Conservation (phyloP, 1,284 basidiomycete species). For the Phylloboletellus chloephorus region DNA sequence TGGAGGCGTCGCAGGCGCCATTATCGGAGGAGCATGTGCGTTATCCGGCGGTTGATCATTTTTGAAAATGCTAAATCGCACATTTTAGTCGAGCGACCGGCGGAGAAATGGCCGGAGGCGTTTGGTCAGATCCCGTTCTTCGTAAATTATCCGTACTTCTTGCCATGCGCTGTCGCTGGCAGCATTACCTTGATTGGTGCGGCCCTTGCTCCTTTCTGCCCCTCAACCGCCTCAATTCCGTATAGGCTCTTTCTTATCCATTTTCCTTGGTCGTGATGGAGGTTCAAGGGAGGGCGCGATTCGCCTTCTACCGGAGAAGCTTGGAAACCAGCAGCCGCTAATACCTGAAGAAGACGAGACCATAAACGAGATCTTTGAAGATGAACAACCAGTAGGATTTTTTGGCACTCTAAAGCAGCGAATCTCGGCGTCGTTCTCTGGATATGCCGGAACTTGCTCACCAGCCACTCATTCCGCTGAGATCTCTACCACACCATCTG, state of each 20-base stretch:
- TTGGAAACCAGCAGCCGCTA: constrained; percentile 36
- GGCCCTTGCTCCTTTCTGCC: constrained; percentile 14
- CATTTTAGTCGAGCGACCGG: constrained; percentile 73
- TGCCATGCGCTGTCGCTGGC: constrained; percentile 82
- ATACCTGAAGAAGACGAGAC: constrained; percentile 56
- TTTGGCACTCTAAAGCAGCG: constrained; percentile 37
- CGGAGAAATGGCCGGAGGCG: constrained; percentile 74
- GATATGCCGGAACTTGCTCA: constrained; percentile 41
- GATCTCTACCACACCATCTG: constrained; percentile 35
- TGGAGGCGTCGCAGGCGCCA: constrained; percentile 86
- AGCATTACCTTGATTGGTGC: constrained; percentile 67
- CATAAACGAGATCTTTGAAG: constrained; percentile 42
- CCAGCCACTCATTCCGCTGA: constrained; percentile 38
- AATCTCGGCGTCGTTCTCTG: constrained; percentile 52
- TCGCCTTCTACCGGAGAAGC: constrained; percentile 72
- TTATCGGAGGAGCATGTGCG: constrained; percentile 81
- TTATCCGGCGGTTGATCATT: constrained; percentile 13
- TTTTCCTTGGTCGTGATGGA: constrained; percentile 88
- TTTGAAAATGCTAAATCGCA: constrained; percentile 2
- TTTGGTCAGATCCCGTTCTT: constrained; percentile 70
- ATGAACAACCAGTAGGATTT: constrained; percentile 39
- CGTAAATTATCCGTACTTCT: constrained; percentile 81
- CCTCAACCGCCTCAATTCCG: constrained; percentile 4
- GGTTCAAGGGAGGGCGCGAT: constrained; percentile 84
- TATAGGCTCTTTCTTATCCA: constrained; percentile 74